phyloP scores from a whole-genome alignment of 495 filamentous ascomycete species.

The Saxophila tyrrhenica region DNA sequence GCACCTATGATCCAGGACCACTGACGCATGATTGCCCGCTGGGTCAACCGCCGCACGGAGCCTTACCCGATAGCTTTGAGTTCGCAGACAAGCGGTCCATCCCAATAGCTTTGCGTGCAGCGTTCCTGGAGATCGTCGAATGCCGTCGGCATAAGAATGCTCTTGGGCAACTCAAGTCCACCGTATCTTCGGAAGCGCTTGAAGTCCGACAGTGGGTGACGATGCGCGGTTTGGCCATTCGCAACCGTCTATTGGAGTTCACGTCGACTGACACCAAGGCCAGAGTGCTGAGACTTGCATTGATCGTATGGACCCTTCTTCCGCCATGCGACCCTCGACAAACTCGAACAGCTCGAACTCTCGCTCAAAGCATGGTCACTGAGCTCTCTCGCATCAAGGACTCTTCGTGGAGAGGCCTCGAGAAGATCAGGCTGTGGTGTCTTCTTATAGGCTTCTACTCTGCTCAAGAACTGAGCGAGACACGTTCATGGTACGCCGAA shows the following conservation, averaged over 20 bases:
- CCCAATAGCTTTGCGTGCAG: neutral
- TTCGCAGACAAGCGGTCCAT: neutral
- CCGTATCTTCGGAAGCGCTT: neutral
- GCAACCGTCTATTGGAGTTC: neutral
- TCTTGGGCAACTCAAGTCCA: neutral
- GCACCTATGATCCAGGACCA: neutral
- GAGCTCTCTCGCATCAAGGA: neutral
- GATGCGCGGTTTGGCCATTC: neutral
- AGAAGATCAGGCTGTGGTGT: neutral
- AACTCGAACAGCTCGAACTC: neutral
- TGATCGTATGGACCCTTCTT: neutral
- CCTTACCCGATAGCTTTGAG: neutral
- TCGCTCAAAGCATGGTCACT: neutral
- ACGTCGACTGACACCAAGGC: neutral
- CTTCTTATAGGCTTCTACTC: neutral
- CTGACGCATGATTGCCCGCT: neutral
- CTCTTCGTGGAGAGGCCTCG: neutral
- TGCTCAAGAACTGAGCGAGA: neutral
- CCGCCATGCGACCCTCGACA: neutral
- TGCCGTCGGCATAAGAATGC: neutral
- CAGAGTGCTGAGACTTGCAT: neutral
- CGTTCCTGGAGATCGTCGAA: neutral
- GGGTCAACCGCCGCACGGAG: too few species aligned
- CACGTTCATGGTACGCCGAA: neutral
- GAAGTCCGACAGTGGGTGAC: neutral